Conservation (phyloP, 345 rosid species). For the Isatis tinctoria region DNA sequence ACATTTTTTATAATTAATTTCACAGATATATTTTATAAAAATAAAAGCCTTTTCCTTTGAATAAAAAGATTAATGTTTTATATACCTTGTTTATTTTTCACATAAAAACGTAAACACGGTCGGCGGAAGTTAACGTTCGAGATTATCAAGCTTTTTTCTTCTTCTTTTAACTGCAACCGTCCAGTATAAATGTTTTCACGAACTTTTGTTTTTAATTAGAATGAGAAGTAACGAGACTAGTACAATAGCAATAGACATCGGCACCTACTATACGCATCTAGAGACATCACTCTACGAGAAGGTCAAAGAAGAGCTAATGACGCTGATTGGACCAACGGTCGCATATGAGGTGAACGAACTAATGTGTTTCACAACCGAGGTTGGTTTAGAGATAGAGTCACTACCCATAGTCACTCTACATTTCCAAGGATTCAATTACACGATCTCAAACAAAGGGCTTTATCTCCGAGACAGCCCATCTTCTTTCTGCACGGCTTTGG, state of each 20-base stretch:
- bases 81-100: neutral
- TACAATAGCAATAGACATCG: constrained; percentile 26
- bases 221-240: constrained; percentile 15
- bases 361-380: constrained; percentile 27
- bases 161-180: neutral
- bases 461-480: constrained; percentile 27
- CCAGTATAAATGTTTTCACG: neutral
- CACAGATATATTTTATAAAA: neutral
- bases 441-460: constrained; percentile 30
- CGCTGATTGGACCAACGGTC: constrained; percentile 26
- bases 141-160: neutral
- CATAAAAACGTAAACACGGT: neutral
- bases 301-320: constrained; percentile 16
- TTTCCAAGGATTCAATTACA: constrained; percentile 20
- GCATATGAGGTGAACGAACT: constrained; percentile 27
- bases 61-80: neutral
- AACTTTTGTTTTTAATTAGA: neutral
- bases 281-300: constrained; percentile 27
- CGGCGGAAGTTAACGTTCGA: neutral
- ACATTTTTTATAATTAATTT: neutral
- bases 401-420: constrained; percentile 25
- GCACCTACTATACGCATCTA: constrained; percentile 29
- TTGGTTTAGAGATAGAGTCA: constrained; percentile 22
- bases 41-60: too few species aligned
- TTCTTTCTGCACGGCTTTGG: constrained; percentile 29